A percentile compares a stretch with the other conserved stretches of the same genome.
Conservation (phyloP, 768 basidiomycete species). For the Boletus insuetus region DNA sequence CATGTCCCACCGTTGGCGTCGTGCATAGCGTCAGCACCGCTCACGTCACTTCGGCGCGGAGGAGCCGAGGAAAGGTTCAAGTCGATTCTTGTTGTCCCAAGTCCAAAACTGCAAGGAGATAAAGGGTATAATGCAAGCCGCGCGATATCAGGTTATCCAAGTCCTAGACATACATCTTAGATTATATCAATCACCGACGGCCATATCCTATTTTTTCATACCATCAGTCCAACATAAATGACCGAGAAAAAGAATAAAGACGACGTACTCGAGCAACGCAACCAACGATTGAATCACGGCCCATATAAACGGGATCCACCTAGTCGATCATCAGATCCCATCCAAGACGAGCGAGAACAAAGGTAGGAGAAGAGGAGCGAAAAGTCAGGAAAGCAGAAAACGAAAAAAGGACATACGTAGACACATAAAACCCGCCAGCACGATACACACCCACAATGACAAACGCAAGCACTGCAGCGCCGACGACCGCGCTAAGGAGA, state of each 20-base stretch:
- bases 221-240: background rate
- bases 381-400: background rate
- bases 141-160: background rate
- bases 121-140: background rate
- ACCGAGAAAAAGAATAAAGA: background rate
- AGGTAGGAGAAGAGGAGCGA: too few relatives aligned
- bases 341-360: too few relatives aligned
- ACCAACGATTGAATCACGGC: conserved; percentile 41
- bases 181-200: conserved; percentile 43
- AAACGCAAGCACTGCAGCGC: conserved; percentile 39
- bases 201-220: conserved; percentile 35
- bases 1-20: background rate
- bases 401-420: conserved; percentile 32
- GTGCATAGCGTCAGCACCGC: background rate
- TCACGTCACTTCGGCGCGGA: background rate
- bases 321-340: background rate
- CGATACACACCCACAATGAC: conserved; percentile 39
- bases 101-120: background rate
- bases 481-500: conserved; percentile 37
- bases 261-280: conserved; percentile 37
- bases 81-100: too few relatives aligned
- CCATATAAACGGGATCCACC: conserved; percentile 43
- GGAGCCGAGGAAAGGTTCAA: too few relatives aligned
- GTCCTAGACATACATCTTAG: conserved; percentile 5
- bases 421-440: conserved; percentile 38